Evolutionary conservation across 495 filamentous ascomycete genomes (phyloP).

Genomic region (Lasiosphaeria miniovina): DNA sequence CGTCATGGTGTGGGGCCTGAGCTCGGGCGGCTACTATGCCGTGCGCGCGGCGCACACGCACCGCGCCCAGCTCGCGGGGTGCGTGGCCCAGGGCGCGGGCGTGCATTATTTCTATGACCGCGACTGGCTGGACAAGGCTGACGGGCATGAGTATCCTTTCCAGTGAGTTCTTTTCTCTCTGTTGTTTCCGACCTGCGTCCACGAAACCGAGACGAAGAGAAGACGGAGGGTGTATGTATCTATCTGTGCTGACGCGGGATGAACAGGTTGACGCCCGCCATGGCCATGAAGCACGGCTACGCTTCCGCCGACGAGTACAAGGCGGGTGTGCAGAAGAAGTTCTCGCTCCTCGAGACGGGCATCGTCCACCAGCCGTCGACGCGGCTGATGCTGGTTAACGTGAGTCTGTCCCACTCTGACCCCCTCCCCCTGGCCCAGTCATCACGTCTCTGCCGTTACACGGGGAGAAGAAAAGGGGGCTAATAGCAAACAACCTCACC

Average conservation of each 20-base stretch:
- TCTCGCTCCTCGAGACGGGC: slow-evolving; percentile 69
- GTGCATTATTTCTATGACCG: slow-evolving; percentile 64
- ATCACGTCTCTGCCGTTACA: too few relatives aligned
- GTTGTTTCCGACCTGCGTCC: neutral
- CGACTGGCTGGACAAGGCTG: slow-evolving; percentile 63
- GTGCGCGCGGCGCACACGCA: slow-evolving; percentile 73
- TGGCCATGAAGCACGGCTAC: slow-evolving; percentile 72
- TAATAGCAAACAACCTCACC: neutral
- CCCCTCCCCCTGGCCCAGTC: too few relatives aligned
- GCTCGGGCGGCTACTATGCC: slow-evolving; percentile 74
- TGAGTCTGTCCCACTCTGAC: slow-evolving; percentile 28
- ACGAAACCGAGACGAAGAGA: neutral
- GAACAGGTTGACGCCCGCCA: slow-evolving; percentile 55
- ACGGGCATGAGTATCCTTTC: slow-evolving; percentile 79
- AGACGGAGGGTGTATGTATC: neutral
- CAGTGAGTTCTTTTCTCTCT: slow-evolving; percentile 40
- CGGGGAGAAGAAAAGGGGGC: neutral
- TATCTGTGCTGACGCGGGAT: slow-evolving; percentile 2
- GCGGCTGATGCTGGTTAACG: slow-evolving; percentile 66
- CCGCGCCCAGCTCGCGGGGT: slow-evolving; percentile 52
- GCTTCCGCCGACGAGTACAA: slow-evolving; percentile 56
- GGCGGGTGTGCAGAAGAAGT: slow-evolving; percentile 61
- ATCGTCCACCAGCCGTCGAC: slow-evolving; percentile 62
- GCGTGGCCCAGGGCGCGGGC: slow-evolving; percentile 70
- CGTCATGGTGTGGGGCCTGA: slow-evolving; percentile 70